A percentile compares a stretch with the other conserved stretches of the same genome.
These are phyloP conservation scores for Irpex sp. DNA, from an alignment of 1,284 basidiomycete genomes.

Conservation along the genomic window DNA sequence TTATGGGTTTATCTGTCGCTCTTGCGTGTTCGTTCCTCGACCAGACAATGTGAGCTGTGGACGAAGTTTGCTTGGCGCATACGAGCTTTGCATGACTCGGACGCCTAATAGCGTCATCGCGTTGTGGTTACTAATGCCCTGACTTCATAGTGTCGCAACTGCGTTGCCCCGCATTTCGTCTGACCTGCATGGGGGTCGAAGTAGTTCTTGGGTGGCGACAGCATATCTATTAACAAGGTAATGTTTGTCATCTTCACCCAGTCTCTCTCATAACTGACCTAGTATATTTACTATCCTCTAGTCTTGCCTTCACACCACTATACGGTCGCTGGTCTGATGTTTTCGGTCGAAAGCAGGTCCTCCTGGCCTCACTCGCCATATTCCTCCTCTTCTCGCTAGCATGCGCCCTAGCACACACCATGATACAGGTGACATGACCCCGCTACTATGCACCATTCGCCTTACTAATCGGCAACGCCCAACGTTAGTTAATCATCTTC, in stretches of 20 bases:
- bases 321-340: slow-evolving; percentile 25
- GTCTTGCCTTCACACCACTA: slow-evolving; percentile 31
- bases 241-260: background rate
- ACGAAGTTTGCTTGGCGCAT: background rate
- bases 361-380: slow-evolving; percentile 32
- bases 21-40: slow-evolving; percentile 14
- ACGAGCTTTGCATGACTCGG: slow-evolving; percentile 13
- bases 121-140: slow-evolving; percentile 22
- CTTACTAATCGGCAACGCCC: background rate
- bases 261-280: background rate
- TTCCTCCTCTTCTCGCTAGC: slow-evolving; percentile 32
- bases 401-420: slow-evolving; percentile 28
- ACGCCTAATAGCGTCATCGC: slow-evolving; percentile 12
- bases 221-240: slow-evolving; percentile 18
- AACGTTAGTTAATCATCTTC: slow-evolving; percentile 38
- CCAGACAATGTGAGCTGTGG: slow-evolving; percentile 11
- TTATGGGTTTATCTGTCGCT: slow-evolving; percentile 21
- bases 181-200: slow-evolving; percentile 30
- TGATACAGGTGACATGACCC: slow-evolving; percentile 24
- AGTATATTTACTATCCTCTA: background rate
- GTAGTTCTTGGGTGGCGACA: slow-evolving; percentile 23
- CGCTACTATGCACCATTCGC: too few relatives aligned
- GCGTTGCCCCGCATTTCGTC: slow-evolving; percentile 36
- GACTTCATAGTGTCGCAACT: slow-evolving; percentile 29
- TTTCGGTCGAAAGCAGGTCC: slow-evolving; percentile 39